Base-by-base conservation (phyloP, 345 rosid genomes). In the Noccaea bulbosa region DNA sequence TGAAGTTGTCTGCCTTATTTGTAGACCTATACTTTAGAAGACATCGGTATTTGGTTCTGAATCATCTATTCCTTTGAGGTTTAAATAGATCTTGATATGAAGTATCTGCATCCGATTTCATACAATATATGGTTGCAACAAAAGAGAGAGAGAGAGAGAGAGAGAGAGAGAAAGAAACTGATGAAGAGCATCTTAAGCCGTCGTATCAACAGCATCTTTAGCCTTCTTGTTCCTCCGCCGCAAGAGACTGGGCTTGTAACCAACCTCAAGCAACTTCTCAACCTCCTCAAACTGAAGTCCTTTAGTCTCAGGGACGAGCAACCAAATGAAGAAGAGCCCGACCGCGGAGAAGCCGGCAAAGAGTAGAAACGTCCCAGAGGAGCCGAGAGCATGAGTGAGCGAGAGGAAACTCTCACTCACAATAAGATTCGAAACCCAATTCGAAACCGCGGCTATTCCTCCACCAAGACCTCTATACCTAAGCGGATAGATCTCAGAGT, bases 401-500 rank as follows among this genome's bases (percentile, higher is more conserved):
- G 86, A 77, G 62, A 88, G 70, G 75, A 83, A 93, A 8, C 92
- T 72, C 76, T 74, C 70, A 39, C 96, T 93, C 15, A 93, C 93
- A 0, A 88, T 15, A 2, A 88, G 89, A 63, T 90, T 88, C 0
- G 96, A 85, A n/a, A 67, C 53, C 97, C 96, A 93, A 79, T 90
- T 90, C 0, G 85, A 33, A 2, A 90, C 93, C 0, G 96, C 96
- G 0, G 93, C 96, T 4, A 93, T 85, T 4, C 94, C 97, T 69
- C 93, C 98, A 0, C 97, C 92, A 6, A 86, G n/a, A 0, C 97
- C 98, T 80, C 96, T 81, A 67, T 90, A 93, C 53, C 84, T 77
- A 24, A 90, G 71, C 0, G 97, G 98, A 60, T 93, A 93, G 11
- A 93, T 93, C 85, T 93, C 97, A 8, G 98, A 90, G 83, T 91